These are phyloP conservation scores for Gelatoporia subvermispora DNA, from an alignment of 768 basidiomycete genomes.

Conservation along the genomic window DNA sequence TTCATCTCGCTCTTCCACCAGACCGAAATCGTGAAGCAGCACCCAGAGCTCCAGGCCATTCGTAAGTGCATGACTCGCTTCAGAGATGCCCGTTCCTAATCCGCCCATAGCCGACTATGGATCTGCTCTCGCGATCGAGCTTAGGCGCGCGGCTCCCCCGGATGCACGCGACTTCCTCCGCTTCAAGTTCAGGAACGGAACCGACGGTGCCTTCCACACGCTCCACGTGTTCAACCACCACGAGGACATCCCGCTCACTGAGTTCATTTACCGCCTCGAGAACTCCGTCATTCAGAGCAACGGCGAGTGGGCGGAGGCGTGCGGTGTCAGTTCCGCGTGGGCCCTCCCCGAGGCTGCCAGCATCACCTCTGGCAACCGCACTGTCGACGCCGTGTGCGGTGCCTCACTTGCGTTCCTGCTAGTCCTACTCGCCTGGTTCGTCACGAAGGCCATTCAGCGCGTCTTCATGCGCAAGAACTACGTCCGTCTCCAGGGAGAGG, in stretches of 20 bases:
- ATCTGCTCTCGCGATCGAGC: constrained; percentile 73
- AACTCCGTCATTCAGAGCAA: constrained; percentile 42
- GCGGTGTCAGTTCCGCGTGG: constrained; percentile 23
- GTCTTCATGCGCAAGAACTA: constrained; percentile 22
- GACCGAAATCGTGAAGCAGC: constrained; percentile 52
- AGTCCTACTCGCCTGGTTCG: constrained; percentile 26
- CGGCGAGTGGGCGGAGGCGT: constrained; percentile 40
- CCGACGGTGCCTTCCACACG: constrained; percentile 54
- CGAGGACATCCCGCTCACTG: constrained; percentile 74
- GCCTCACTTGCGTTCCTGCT: constrained; percentile 33
- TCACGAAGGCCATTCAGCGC: constrained; percentile 32
- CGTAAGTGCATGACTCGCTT: constrained; percentile 44
- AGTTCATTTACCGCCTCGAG: constrained; percentile 81
- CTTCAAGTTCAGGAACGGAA: constrained; percentile 84
- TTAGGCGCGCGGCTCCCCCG: constrained; percentile 69
- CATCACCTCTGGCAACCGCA: constrained; percentile 16
- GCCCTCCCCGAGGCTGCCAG: constrained; percentile 3
- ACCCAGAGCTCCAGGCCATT: constrained; percentile 58
- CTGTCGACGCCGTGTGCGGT: constrained; percentile 28
- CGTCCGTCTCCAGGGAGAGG: constrained; percentile 31
- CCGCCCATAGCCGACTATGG: constrained; percentile 60
- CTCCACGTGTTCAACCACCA: constrained; percentile 72
- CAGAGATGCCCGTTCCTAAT: neutral
- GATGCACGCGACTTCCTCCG: constrained; percentile 79
- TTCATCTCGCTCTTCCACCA: constrained; percentile 87